Percentiles rank a stretch among this genome's conserved stretches.
Evolutionary conservation across 495 filamentous ascomycete genomes (phyloP).

Genomic region (Glarea lozoyensis): DNA sequence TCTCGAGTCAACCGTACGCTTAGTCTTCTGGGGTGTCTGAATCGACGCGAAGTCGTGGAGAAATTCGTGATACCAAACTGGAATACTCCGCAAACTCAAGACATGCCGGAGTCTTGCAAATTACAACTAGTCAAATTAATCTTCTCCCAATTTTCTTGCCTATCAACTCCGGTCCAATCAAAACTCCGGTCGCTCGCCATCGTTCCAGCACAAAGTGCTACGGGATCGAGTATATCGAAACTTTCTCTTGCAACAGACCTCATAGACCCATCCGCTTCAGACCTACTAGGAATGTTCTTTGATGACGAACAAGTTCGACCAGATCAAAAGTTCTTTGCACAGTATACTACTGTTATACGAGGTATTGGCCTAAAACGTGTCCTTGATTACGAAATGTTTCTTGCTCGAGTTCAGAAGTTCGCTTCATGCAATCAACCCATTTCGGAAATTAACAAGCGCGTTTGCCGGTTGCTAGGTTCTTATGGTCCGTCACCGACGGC

Average conservation of each 20-base stretch:
- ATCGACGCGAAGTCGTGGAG: conserved; percentile 1
- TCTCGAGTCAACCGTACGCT: conserved; percentile 2
- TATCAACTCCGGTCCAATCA: conserved; percentile 5
- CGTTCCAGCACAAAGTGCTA: conserved; percentile 16
- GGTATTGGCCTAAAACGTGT: conserved; percentile 18
- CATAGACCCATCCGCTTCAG: conserved; percentile 9
- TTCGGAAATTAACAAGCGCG: conserved; percentile 7
- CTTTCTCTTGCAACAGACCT: conserved; percentile 9
- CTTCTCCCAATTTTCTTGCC: conserved; percentile 10
- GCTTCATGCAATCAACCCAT: conserved; percentile 3
- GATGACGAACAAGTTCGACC: conserved; percentile 25
- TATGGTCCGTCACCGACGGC: not conserved
- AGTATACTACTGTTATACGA: conserved; percentile 13
- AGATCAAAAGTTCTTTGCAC: conserved; percentile 15
- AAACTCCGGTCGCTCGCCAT: conserved; percentile 17
- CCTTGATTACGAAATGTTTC: conserved; percentile 15
- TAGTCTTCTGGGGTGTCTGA: conserved; percentile 2
- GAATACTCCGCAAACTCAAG: not conserved
- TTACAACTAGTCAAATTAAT: conserved; percentile 14
- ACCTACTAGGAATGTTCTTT: conserved; percentile 20
- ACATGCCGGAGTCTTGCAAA: conserved; percentile 9
- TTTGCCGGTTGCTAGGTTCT: conserved; percentile 17
- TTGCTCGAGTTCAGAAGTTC: conserved; percentile 8
- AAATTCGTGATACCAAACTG: conserved; percentile 12
- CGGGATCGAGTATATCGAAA: conserved; percentile 7